Evolutionary conservation across 139 green algal species (phyloP), one percentile per base, ranked within the genome.

Genomic region (Penium margaritaceum): DNA sequence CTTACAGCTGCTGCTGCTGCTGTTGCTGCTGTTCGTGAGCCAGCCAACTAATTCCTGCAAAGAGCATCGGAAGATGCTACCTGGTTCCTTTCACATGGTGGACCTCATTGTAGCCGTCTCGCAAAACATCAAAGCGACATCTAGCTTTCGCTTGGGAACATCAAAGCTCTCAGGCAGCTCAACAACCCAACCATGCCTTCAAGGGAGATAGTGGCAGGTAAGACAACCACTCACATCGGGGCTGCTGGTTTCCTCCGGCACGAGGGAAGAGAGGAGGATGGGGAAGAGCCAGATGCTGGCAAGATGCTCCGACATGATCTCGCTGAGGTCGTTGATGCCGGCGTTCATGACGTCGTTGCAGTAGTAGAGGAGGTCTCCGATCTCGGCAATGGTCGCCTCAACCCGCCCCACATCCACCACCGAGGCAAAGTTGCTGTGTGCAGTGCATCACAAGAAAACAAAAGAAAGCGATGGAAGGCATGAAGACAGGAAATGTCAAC

Each of bases 291-390:
- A 43, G 66, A 58, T 66, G 38, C 72, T 33, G 30, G 64, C 36
- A 12, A 85, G 43, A 27, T 78, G 58, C 27, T 80, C 35, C 33
- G 65, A 62, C 27, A 85, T n/a, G 0, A 83, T 21, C 27, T 64
- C 60, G 41, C 51, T 63, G 36, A 85, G 21, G 21, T 65, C 32
- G 4, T 24, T 29, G 17, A 68, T 67, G 41, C 71, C 71, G 15
- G 83, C 36, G 38, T 21, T 61, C 12, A 96, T 84, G 32, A 97
- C 85, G 80, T 98, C 93, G 55, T 90, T 93, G 79, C 84, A 89
- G 83, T 97, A 98, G 19, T 87, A 91, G 6, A 97, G 65, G 61
- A 96, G 77, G 76, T 97, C 93, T 75, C 95, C 91, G 12, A 96
- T 82, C 78, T 97, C 92, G 0, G 89, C 89, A 34, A 97, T 80